A percentile compares a stretch with the other conserved stretches of the same genome.
These are phyloP conservation scores for Jimgerdemannia flammicorona DNA, from an alignment of 192 early-diverging fungal species.

Conservation along the genomic window DNA sequence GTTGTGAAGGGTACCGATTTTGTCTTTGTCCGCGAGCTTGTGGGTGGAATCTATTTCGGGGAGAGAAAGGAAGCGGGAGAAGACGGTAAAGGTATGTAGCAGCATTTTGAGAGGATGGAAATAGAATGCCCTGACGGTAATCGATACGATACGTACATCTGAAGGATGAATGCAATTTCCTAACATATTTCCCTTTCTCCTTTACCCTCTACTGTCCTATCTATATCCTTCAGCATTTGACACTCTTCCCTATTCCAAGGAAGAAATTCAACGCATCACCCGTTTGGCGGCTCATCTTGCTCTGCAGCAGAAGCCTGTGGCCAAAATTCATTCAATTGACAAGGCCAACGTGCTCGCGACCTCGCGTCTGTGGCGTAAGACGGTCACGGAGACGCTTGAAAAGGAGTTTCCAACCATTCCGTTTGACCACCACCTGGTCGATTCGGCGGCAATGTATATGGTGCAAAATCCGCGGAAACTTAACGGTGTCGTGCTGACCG, in stretches of 20 bases:
- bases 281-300: slow-evolving; percentile 89
- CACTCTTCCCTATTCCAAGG: slow-evolving; percentile 89
- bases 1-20: slow-evolving; percentile 90
- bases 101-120: neutral
- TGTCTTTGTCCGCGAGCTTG: slow-evolving; percentile 91
- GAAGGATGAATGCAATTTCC: neutral
- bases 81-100: slow-evolving; percentile 64
- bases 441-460: slow-evolving; percentile 97
- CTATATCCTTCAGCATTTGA: slow-evolving; percentile 65
- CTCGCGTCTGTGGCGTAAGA: slow-evolving; percentile 94
- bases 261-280: slow-evolving; percentile 93
- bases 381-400: slow-evolving; percentile 83
- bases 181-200: slow-evolving; percentile 11
- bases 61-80: slow-evolving; percentile 81
- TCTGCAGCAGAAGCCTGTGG: slow-evolving; percentile 70
- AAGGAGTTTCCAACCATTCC: slow-evolving; percentile 88
- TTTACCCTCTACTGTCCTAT: neutral
- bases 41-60: slow-evolving; percentile 98
- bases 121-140: slow-evolving; percentile 8
- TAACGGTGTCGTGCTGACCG: slow-evolving; percentile 95
- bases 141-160: no score
- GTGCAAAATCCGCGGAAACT: slow-evolving; percentile 84
- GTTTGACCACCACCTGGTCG: slow-evolving; percentile 91
- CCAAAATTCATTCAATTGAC: slow-evolving; percentile 94
- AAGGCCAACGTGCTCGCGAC: slow-evolving; percentile 99